Evolutionary conservation across 768 basidiomycete species (phyloP).

Genomic region (Neoboletus brunneissimus): DNA sequence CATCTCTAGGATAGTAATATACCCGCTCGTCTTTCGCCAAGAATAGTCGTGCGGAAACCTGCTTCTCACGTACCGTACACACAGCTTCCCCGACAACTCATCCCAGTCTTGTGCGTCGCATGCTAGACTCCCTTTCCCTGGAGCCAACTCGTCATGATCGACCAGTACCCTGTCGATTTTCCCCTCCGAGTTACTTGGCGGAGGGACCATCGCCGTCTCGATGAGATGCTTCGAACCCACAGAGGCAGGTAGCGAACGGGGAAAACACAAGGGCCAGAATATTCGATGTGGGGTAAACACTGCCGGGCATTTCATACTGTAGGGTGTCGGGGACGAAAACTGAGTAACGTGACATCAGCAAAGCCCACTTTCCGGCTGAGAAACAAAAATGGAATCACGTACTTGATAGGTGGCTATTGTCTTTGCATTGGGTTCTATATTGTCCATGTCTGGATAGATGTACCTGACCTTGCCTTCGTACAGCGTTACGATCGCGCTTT

Average conservation of each 20-base stretch:
- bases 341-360: neutral
- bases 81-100: slow-evolving; percentile 30
- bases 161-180: slow-evolving; percentile 21
- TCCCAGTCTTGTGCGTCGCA: slow-evolving; percentile 34
- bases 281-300: slow-evolving; percentile 29
- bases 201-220: slow-evolving; percentile 22
- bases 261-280: slow-evolving; percentile 27
- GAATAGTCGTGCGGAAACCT: slow-evolving; percentile 24
- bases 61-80: slow-evolving; percentile 22
- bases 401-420: slow-evolving; percentile 19
- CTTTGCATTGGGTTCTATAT: no score
- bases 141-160: slow-evolving; percentile 21
- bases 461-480: no score
- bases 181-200: slow-evolving; percentile 11
- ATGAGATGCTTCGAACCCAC: slow-evolving; percentile 19
- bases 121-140: slow-evolving; percentile 6
- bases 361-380: neutral
- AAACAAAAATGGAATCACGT: neutral
- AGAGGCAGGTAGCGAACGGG: neutral
- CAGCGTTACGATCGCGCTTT: no score
- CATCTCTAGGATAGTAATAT: slow-evolving; percentile 25
- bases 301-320: slow-evolving; percentile 18
- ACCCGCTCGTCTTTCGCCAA: slow-evolving; percentile 24
- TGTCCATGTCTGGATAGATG: no score
- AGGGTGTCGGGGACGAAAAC: slow-evolving; percentile 19